These are phyloP conservation scores for Colletotrichum noveboracense DNA, from an alignment of 2,329 filamentous ascomycete species.

Conservation along the genomic window DNA sequence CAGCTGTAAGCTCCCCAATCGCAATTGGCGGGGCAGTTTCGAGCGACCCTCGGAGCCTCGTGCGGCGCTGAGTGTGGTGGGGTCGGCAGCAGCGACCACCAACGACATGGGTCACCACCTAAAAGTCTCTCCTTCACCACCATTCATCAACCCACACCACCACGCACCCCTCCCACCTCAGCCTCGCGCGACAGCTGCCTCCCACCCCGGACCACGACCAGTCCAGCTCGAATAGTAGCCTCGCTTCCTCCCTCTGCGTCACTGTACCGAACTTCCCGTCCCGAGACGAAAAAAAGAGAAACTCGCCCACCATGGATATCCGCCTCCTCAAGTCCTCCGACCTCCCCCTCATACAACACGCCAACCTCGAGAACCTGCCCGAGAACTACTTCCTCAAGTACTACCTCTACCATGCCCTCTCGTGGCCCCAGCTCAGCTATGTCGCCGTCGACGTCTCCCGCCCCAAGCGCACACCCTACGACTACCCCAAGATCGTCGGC, in stretches of 20 bases:
- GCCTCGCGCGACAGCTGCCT: constrained; percentile 6
- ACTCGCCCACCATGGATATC: constrained; percentile 76
- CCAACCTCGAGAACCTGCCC: constrained; percentile 97
- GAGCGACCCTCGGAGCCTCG: constrained; percentile 13
- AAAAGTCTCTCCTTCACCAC: constrained; percentile 14
- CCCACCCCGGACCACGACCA: background rate
- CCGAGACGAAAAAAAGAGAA: background rate
- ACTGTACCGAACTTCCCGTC: background rate
- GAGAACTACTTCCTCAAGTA: constrained; percentile 99
- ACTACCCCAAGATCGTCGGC: constrained; percentile 96
- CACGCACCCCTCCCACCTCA: background rate
- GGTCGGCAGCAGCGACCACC: constrained; percentile 1
- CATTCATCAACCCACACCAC: background rate
- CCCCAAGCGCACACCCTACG: constrained; percentile 77
- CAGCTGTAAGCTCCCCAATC: background rate
- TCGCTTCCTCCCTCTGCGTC: background rate
- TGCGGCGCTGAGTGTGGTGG: constrained; percentile 8
- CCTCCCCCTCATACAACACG: constrained; percentile 92
- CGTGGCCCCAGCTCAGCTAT: constrained; percentile 96
- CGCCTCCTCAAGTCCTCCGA: constrained; percentile 82
- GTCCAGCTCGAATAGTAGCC: background rate
- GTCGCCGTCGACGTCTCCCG: constrained; percentile 92
- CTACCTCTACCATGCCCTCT: constrained; percentile 98
- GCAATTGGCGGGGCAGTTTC: constrained; percentile 11
- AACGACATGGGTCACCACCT: constrained; percentile 8